phyloP scores from a whole-genome alignment of 352 stramenopile species.

The Pseudoperonospora humuli region DNA sequence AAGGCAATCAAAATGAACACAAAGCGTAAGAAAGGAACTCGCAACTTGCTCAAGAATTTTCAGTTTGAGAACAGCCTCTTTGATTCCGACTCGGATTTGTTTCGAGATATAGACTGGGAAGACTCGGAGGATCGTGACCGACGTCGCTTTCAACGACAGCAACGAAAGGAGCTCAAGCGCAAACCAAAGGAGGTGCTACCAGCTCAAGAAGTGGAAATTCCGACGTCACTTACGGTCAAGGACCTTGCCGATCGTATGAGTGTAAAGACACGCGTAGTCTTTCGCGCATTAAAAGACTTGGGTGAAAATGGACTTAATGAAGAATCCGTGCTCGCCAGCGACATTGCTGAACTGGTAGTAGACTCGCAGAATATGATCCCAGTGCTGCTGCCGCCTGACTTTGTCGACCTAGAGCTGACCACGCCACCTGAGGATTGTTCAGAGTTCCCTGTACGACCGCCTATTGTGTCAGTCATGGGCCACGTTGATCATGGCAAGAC shows the following conservation, averaged over 20 bases:
- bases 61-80: constrained; percentile 86
- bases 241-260: constrained; percentile 77
- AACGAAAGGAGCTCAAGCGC: constrained; percentile 46
- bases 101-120: constrained; percentile 73
- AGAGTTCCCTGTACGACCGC: constrained; percentile 56
- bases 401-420: constrained; percentile 73
- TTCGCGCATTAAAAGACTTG: constrained; percentile 54
- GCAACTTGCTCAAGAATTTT: constrained; percentile 70
- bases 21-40: constrained; percentile 70
- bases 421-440: constrained; percentile 54
- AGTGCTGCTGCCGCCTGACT: constrained; percentile 70
- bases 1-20: constrained; percentile 55
- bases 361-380: constrained; percentile 84
- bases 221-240: constrained; percentile 56
- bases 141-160: constrained; percentile 48
- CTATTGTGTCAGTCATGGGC: constrained; percentile 99
- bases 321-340: constrained; percentile 60
- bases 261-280: constrained; percentile 61
- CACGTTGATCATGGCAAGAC: constrained; percentile 99
- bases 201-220: constrained; percentile 75
- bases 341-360: constrained; percentile 75
- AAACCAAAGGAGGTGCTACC: constrained; percentile 30
- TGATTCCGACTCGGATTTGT: constrained; percentile 51
- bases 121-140: constrained; percentile 51
- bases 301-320: constrained; percentile 63